phyloP scores from a whole-genome alignment of 2,329 filamentous ascomycete genomes.

The Metarhizium rileyi region DNA sequence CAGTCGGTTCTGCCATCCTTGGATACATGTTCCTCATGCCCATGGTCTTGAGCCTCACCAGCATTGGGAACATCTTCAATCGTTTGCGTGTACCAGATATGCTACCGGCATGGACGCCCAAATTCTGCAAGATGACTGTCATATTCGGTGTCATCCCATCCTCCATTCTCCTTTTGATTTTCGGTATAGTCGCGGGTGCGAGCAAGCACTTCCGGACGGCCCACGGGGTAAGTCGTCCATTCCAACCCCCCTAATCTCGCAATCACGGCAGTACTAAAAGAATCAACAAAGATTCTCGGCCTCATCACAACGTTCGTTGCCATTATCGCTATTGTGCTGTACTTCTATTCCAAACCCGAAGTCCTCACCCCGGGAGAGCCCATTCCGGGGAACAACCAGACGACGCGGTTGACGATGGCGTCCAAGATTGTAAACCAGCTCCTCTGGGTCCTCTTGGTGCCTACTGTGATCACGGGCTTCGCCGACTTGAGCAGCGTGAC shows the following conservation, averaged over 20 bases:
- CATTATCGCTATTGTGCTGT: slow-evolving; percentile 14
- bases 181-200: slow-evolving; percentile 16
- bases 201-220: slow-evolving; percentile 18
- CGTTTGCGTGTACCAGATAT: slow-evolving; percentile 13
- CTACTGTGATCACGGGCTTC: slow-evolving; percentile 18
- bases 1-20: slow-evolving; percentile 12
- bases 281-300: slow-evolving; percentile 17
- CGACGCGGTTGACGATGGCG: not conserved
- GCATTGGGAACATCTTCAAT: slow-evolving; percentile 16
- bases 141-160: slow-evolving; percentile 16
- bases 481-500: slow-evolving; percentile 17
- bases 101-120: slow-evolving; percentile 13
- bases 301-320: slow-evolving; percentile 17
- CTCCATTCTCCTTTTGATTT: slow-evolving; percentile 15
- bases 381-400: not conserved
- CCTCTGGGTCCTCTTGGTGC: slow-evolving; percentile 15
- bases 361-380: not conserved
- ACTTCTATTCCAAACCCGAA: slow-evolving; percentile 14
- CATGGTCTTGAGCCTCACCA: slow-evolving; percentile 17
- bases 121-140: slow-evolving; percentile 17
- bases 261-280: not conserved
- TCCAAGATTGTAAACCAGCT: slow-evolving; percentile 16
- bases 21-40: slow-evolving; percentile 18
- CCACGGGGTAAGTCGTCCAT: slow-evolving; percentile 18
- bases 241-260: not conserved